Conservation (phyloP, 1,284 basidiomycete genomes). For the Sanguinoderma infundibulare region DNA sequence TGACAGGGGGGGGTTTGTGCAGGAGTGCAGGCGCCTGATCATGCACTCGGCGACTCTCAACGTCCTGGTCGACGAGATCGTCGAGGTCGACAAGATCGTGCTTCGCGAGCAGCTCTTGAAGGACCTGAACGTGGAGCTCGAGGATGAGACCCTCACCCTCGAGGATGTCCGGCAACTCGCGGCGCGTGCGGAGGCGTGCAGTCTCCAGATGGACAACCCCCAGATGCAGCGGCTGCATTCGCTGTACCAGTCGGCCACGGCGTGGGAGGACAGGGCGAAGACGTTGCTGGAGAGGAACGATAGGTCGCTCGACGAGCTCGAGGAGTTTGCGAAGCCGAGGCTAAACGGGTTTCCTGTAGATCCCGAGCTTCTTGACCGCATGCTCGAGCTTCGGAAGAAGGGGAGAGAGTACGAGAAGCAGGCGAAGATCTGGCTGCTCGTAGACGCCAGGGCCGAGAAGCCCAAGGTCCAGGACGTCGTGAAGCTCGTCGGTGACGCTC, state of each 20-base stretch:
- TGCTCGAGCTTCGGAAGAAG: slow-evolving; percentile 62
- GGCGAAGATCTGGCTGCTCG: slow-evolving; percentile 68
- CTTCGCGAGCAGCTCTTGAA: slow-evolving; percentile 70
- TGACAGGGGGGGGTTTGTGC: slow-evolving; percentile 61
- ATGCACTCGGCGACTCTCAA: slow-evolving; percentile 75
- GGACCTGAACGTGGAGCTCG: slow-evolving; percentile 70
- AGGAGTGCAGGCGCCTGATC: slow-evolving; percentile 73
- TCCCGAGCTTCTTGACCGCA: slow-evolving; percentile 58
- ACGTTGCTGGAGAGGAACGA: slow-evolving; percentile 63
- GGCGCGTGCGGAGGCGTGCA: slow-evolving; percentile 68
- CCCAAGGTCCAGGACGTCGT: slow-evolving; percentile 71
- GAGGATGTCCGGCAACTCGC: slow-evolving; percentile 74
- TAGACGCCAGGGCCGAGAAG: slow-evolving; percentile 53
- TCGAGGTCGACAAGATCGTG: slow-evolving; percentile 78
- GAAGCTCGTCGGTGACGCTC: slow-evolving; percentile 66
- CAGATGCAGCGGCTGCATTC: slow-evolving; percentile 61
- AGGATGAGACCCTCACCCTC: slow-evolving; percentile 62
- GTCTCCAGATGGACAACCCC: slow-evolving; percentile 63
- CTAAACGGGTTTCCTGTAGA: slow-evolving; percentile 62
- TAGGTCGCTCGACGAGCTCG: slow-evolving; percentile 75
- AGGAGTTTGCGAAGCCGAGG: slow-evolving; percentile 66
- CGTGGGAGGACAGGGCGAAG: slow-evolving; percentile 73
- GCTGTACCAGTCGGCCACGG: slow-evolving; percentile 62
- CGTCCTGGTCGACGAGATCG: slow-evolving; percentile 76
- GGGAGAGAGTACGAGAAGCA: slow-evolving; percentile 79